Percentiles rank a stretch among this genome's conserved stretches.
Evolutionary conservation across 257 asterid genomes (phyloP).

Genomic region (Ballota nigra): DNA sequence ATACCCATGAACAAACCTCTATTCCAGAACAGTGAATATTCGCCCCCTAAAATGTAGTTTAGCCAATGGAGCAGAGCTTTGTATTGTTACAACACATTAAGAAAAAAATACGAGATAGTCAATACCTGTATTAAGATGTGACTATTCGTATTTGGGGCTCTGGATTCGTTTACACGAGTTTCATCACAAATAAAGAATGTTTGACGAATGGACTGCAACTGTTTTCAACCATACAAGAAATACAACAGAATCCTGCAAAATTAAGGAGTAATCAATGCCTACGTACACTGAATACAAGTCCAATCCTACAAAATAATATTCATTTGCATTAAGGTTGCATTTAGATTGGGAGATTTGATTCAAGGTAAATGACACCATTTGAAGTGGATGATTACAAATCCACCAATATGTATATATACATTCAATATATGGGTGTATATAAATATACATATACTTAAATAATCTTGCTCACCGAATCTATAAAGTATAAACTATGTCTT

Average conservation of each 20-base stretch:
- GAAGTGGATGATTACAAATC: not conserved
- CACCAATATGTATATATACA: not conserved
- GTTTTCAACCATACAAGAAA: conserved; percentile 48
- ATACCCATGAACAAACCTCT: not conserved
- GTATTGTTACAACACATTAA: not conserved
- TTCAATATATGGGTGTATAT: not conserved
- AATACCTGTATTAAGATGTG: conserved; percentile 7
- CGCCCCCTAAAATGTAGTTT: not conserved
- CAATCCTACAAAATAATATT: not conserved
- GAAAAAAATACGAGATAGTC: conserved; percentile 7
- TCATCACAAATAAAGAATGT: conserved; percentile 12
- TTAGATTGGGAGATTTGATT: not conserved
- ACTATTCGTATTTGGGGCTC: not conserved
- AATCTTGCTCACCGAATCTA: not conserved
- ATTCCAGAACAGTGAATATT: not conserved
- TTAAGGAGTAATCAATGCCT: conserved; percentile 10
- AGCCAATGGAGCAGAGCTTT: not conserved
- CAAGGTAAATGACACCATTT: not conserved
- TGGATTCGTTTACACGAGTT: conserved; percentile 4
- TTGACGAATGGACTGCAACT: not conserved
- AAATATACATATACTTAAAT: not conserved
- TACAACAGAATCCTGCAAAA: conserved; percentile 73
- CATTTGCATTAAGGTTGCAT: not conserved
- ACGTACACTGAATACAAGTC: not conserved
- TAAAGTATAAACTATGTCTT: not conserved